Evolutionary conservation across 2,329 filamentous ascomycete genomes (phyloP).

Genomic region (Penicillium sp.): DNA sequence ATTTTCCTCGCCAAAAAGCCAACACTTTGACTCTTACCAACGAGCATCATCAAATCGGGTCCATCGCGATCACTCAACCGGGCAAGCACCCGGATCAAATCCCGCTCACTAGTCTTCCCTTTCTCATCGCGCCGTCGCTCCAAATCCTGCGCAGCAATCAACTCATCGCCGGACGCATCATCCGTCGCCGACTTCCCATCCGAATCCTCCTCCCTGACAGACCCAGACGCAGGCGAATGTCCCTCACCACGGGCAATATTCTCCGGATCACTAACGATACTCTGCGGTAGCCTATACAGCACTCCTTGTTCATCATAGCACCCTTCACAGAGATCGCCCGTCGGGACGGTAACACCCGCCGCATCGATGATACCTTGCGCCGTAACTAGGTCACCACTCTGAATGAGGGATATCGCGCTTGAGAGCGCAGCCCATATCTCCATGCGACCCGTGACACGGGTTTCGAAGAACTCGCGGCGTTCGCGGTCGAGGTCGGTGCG

Average conservation of each 20-base stretch:
- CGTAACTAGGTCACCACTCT: constrained; percentile 62
- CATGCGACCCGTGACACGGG: constrained; percentile 71
- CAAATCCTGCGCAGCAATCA: constrained; percentile 35
- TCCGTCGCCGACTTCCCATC: constrained; percentile 38
- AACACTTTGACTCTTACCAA: constrained; percentile 65
- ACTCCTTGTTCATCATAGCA: constrained; percentile 71
- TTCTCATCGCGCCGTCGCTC: constrained; percentile 57
- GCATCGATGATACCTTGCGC: constrained; percentile 82
- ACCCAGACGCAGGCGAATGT: neutral
- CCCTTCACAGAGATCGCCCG: constrained; percentile 69
- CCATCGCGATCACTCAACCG: constrained; percentile 63
- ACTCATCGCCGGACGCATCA: constrained; percentile 42
- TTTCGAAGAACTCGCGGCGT: constrained; percentile 85
- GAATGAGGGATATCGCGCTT: constrained; percentile 67
- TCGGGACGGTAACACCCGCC: constrained; percentile 72
- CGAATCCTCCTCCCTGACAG: constrained; percentile 14
- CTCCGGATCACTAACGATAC: constrained; percentile 67
- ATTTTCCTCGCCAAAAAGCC: constrained; percentile 64
- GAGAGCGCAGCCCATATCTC: constrained; percentile 81
- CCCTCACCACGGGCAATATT: constrained; percentile 47
- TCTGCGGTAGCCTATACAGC: constrained; percentile 68
- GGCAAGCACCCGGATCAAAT: constrained; percentile 60
- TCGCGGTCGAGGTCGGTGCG: constrained; percentile 68
- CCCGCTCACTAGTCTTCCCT: constrained; percentile 59
- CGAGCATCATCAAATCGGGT: constrained; percentile 61